These are phyloP conservation scores for Syzygium syzygioides DNA, from an alignment of 441 rosid genomes.

Conservation along the genomic window DNA sequence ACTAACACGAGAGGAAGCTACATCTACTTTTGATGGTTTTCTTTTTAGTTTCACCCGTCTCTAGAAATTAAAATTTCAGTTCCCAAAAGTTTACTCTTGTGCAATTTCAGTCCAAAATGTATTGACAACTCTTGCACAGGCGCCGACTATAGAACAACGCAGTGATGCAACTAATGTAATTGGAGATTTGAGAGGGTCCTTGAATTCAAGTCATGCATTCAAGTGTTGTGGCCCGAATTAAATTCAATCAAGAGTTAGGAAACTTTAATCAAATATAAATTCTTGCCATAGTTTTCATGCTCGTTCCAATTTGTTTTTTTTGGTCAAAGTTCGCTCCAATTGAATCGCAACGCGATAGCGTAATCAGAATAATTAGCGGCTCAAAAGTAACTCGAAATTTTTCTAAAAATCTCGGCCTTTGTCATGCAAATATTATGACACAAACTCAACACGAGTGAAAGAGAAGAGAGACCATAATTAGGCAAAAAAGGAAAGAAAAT, in stretches of 20 bases:
- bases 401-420: not conserved
- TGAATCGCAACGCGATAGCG: rapidly evolving
- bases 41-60: not conserved
- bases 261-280: not conserved
- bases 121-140: not conserved
- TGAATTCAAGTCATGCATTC: not conserved
- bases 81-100: not conserved
- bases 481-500: not conserved
- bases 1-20: not conserved
- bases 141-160: not conserved
- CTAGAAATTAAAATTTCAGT: not conserved
- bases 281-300: not conserved
- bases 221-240: not conserved
- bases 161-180: not conserved
- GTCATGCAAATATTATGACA: not conserved
- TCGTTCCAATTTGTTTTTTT: too few species aligned
- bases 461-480: not conserved
- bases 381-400: not conserved
- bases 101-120: not conserved
- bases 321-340: not conserved
- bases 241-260: not conserved
- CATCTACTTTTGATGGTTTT: not conserved
- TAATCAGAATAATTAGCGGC: not conserved
- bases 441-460: not conserved
- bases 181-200: not conserved